Percentiles rank a stretch among this genome's conserved stretches.
These are phyloP conservation scores for Jacaranda mimosifolia DNA, from an alignment of 257 asterid genomes.

Conservation along the genomic window DNA sequence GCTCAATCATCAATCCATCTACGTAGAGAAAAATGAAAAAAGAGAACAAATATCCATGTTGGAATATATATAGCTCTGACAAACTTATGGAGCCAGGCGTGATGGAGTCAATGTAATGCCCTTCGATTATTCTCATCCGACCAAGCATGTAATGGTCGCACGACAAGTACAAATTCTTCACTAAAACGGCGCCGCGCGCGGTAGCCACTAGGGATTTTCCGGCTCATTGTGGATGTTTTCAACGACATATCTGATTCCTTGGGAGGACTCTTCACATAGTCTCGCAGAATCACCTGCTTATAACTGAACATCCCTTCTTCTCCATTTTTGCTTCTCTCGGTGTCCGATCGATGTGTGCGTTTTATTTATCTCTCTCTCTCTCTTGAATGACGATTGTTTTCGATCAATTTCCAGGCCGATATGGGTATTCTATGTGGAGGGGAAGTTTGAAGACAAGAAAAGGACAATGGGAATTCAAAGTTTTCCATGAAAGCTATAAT, in stretches of 20 bases:
- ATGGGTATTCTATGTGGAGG: too few species aligned
- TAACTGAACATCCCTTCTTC: slow-evolving; percentile 10
- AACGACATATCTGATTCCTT: slow-evolving; percentile 44
- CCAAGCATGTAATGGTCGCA: slow-evolving; percentile 59
- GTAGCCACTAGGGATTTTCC: slow-evolving; percentile 32
- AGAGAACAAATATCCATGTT: too few species aligned
- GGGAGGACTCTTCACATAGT: slow-evolving; percentile 38
- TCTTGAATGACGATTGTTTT: not conserved
- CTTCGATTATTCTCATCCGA: slow-evolving; percentile 40
- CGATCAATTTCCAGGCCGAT: too few species aligned
- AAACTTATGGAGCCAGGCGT: slow-evolving; percentile 30
- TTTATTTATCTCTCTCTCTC: too few species aligned
- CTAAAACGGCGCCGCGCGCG: slow-evolving; percentile 47
- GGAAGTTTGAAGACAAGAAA: too few species aligned
- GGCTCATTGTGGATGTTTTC: slow-evolving; percentile 18
- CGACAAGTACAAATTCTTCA: slow-evolving; percentile 59
- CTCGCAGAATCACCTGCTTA: slow-evolving; percentile 43
- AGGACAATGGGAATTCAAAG: too few species aligned
- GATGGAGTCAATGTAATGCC: not conserved
- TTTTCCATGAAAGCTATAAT: too few species aligned
- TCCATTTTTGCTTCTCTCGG: not conserved
- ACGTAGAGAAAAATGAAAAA: too few species aligned
- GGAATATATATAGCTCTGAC: too few species aligned
- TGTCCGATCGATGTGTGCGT: not conserved
- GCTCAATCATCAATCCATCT: too few species aligned